phyloP scores from a whole-genome alignment of 306 rosid species.

The Crataegus laevigata region DNA sequence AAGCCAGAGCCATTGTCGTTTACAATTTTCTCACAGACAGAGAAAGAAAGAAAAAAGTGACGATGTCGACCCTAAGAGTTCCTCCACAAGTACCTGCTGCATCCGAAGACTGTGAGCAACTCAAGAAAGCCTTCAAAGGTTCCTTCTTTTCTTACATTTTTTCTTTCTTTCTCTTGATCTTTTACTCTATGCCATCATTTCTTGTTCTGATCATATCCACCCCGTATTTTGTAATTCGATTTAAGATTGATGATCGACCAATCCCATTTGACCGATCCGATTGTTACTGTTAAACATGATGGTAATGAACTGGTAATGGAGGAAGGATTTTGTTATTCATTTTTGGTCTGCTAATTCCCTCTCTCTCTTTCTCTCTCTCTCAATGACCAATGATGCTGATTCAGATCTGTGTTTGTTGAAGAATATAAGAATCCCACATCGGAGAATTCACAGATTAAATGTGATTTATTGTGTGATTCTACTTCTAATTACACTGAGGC shows the following conservation, averaged over 20 bases:
- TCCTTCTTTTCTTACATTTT: not conserved
- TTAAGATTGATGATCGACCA: not conserved
- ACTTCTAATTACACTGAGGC: too few species aligned
- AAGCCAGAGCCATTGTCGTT: not conserved
- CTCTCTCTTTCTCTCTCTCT: not conserved
- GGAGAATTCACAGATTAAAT: too few species aligned
- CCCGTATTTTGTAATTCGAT: not conserved
- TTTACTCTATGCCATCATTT: not conserved
- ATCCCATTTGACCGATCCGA: not conserved
- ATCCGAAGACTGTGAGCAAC: conserved; percentile 66
- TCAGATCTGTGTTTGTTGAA: not conserved
- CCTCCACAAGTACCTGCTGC: conserved; percentile 68
- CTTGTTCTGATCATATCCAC: not conserved
- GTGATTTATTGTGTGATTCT: not conserved
- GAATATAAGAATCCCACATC: not conserved
- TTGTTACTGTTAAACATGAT: not conserved
- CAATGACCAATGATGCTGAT: not conserved
- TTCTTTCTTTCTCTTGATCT: not conserved
- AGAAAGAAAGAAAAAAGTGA: not conserved
- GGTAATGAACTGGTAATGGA: not conserved
- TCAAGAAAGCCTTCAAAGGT: conserved; percentile 77
- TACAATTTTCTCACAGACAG: not conserved
- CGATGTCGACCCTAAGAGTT: conserved; percentile 61
- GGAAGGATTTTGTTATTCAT: not conserved
- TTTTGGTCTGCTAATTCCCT: not conserved